phyloP scores from a whole-genome alignment of 2,329 filamentous ascomycete species.

The Colletotrichum tanaceti region DNA sequence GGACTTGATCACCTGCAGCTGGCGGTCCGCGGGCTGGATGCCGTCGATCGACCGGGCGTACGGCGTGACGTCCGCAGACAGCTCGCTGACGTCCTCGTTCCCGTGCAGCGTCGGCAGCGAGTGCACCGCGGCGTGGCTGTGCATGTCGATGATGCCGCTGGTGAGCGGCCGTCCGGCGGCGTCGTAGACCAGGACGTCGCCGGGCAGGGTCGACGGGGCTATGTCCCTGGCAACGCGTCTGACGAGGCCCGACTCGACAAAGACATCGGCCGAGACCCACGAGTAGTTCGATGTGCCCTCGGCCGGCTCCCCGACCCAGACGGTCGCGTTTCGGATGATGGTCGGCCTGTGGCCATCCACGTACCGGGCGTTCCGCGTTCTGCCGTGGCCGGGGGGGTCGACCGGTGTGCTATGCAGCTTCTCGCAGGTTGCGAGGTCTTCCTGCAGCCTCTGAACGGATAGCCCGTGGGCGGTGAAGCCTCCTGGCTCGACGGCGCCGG shows the following conservation, averaged over 20 bases:
- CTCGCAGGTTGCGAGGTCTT: conserved; percentile 66
- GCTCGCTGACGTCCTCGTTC: conserved; percentile 71
- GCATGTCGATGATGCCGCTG: conserved; percentile 77
- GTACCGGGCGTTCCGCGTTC: conserved; percentile 70
- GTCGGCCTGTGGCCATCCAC: conserved; percentile 68
- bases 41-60: conserved; percentile 76
- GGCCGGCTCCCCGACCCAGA: conserved; percentile 73
- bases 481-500: conserved; percentile 48
- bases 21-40: conserved; percentile 71
- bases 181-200: conserved; percentile 64
- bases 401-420: conserved; percentile 64
- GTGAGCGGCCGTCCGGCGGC: conserved; percentile 73
- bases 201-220: conserved; percentile 53
- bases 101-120: conserved; percentile 65
- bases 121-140: conserved; percentile 72
- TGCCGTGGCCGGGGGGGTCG: conserved; percentile 67
- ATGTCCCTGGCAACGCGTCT: conserved; percentile 61
- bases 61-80: conserved; percentile 73
- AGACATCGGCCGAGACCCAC: conserved; percentile 71
- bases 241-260: conserved; percentile 71
- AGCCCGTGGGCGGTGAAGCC: conserved; percentile 53
- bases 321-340: conserved; percentile 73
- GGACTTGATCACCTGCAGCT: conserved; percentile 76
- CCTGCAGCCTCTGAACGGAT: conserved; percentile 63
- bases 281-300: conserved; percentile 65